Evolutionary conservation across 208 protist genomes (phyloP), one percentile per base, ranked within the genome.

Genomic region (Tritrichomonas foetus): DNA sequence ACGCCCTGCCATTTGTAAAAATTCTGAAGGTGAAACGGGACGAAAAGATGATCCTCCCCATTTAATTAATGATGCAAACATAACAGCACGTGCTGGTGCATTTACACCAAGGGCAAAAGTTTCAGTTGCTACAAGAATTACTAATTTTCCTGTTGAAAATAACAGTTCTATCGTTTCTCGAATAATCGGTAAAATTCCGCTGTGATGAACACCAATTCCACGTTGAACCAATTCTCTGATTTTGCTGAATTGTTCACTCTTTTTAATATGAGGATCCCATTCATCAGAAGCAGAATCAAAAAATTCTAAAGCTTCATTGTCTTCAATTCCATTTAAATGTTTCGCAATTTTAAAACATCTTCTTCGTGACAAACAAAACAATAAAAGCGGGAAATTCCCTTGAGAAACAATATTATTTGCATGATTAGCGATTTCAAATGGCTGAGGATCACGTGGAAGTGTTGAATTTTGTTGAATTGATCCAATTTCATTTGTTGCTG

Each of bases 101-200:
- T 98, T 98, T 0, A 98, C 96, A 61, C 97, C 97, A 95, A 98
- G 97, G 14, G 97, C 97, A 95, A 98, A 98, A 16, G 97, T 98
- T 93, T 98, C 97, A 16, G 97, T 98, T 1, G 97, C 97, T 84
- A 98, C 97, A 14, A 98, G 93, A 14, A 98, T 33, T 36, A 97
- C 97, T 16, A 98, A 94, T 20, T 96, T 92, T 22, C 97, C 97
- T 16, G 95, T 93, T 11, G 74, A 74, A 93, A 98, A 98, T 1
- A 98, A 93, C 36, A 98, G 97, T 94, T 98, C 97, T 20, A 98
- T 97, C 61, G 97, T 95, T 93, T 98, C 97, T 93, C 98, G 97
- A 25, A 98, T 93, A 47, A 98, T 97, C 14, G 97, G 97, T 22
- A 98, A 94, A 41, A 98, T 94, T 55, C 97, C 97, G 30, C 94